Evolutionary conservation across 352 stramenopile species (phyloP).

Genomic region (Pythium folliculosum): DNA sequence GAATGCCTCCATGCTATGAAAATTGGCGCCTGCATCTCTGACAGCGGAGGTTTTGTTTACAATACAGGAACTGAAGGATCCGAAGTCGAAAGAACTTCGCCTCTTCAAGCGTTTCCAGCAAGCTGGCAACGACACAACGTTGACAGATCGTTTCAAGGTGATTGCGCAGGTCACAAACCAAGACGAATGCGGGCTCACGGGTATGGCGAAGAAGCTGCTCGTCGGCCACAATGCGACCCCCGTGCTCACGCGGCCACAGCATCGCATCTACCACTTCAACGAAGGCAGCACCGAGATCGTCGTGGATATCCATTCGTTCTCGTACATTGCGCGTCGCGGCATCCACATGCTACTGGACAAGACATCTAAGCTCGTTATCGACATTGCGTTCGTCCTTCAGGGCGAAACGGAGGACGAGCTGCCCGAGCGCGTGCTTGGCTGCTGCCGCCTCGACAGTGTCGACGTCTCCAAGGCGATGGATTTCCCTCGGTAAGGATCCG

Average conservation of each 20-base stretch:
- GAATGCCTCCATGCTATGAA: neutral
- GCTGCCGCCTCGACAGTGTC: constrained; percentile 74
- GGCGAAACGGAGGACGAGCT: constrained; percentile 87
- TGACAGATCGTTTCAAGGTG: constrained; percentile 86
- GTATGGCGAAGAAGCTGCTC: constrained; percentile 77
- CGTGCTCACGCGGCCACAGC: constrained; percentile 81
- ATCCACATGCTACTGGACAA: constrained; percentile 83
- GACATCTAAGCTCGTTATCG: constrained; percentile 78
- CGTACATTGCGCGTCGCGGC: constrained; percentile 78
- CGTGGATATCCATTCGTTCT: constrained; percentile 82
- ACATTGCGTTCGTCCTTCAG: constrained; percentile 87
- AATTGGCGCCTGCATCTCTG: neutral
- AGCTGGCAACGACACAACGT: constrained; percentile 55
- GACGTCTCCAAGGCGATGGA: constrained; percentile 67
- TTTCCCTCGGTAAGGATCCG: constrained; percentile 35
- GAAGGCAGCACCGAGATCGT: constrained; percentile 72
- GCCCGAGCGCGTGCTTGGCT: constrained; percentile 84
- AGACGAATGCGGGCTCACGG: constrained; percentile 77
- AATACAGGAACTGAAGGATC: constrained; percentile 56
- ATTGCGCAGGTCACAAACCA: constrained; percentile 87
- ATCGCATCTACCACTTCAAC: constrained; percentile 81
- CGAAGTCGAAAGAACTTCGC: constrained; percentile 52
- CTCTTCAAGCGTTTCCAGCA: constrained; percentile 77
- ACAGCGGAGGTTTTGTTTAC: neutral
- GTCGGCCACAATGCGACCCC: constrained; percentile 81